Evolutionary conservation across 2,329 filamentous ascomycete species (phyloP).

Genomic region (Botrytis galanthina): DNA sequence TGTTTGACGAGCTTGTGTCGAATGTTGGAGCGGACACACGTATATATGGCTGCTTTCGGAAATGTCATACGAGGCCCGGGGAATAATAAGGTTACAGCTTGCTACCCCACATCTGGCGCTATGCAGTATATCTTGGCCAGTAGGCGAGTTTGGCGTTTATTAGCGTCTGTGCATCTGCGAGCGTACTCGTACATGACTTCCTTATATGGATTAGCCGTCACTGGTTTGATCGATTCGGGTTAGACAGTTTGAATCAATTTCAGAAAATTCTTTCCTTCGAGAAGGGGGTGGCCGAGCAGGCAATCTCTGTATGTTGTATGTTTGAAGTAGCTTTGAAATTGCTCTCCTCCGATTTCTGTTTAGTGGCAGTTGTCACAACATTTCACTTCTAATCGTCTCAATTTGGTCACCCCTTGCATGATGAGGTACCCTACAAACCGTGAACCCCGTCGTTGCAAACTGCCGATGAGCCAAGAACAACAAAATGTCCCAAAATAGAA

Average conservation of each 20-base stretch:
- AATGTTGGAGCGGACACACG: not conserved
- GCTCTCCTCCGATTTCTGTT: not conserved
- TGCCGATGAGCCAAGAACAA: not conserved
- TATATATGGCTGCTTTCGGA: not conserved
- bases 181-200: not conserved
- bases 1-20: not conserved
- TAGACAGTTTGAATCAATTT: not conserved
- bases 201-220: not conserved
- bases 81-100: not conserved
- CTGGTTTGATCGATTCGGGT: not conserved
- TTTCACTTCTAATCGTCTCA: not conserved
- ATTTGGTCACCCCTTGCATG: not conserved
- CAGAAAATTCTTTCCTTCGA: not conserved
- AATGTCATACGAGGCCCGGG: not conserved
- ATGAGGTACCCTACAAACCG: not conserved
- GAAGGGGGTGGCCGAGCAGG: not conserved
- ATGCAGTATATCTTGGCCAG: not conserved
- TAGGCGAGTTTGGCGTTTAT: not conserved
- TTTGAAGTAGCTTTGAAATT: not conserved
- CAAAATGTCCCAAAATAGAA: not conserved
- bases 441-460: not conserved
- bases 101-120: not conserved
- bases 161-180: not conserved
- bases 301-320: not conserved
- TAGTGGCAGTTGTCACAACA: not conserved